phyloP scores from a whole-genome alignment of 805 yeast genomes.

The Lachancea quebecensis region DNA sequence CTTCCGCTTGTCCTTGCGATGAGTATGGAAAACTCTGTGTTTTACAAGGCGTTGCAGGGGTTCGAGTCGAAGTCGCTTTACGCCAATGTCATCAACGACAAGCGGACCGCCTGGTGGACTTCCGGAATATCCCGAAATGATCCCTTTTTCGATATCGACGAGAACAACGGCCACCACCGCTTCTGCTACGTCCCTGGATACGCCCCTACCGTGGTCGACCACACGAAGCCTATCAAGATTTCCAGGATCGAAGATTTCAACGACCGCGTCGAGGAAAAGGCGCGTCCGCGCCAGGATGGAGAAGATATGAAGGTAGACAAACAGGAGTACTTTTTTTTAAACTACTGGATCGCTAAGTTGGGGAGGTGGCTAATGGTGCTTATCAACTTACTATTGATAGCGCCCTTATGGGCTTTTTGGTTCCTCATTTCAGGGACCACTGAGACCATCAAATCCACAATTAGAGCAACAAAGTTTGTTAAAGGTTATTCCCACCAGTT shows the following conservation, averaged over 20 bases:
- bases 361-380: constrained; percentile 43
- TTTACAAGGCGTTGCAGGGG: constrained; percentile 45
- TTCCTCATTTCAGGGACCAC: constrained; percentile 39
- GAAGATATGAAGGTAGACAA: constrained; percentile 5
- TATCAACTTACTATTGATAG: constrained; percentile 40
- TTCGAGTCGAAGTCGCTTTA: constrained; percentile 55
- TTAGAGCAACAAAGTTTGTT: constrained; percentile 30
- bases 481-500: constrained; percentile 25
- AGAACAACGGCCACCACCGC: constrained; percentile 39
- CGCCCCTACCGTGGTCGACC: constrained; percentile 51
- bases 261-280: constrained; percentile 1
- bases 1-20: constrained; percentile 57
- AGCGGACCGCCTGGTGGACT: constrained; percentile 78
- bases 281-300: neutral
- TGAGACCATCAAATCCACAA: constrained; percentile 37
- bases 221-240: constrained; percentile 36
- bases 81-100: constrained; percentile 74
- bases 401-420: constrained; percentile 62
- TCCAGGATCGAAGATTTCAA: constrained; percentile 13
- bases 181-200: constrained; percentile 45
- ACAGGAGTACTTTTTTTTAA: constrained; percentile 15
- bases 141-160: constrained; percentile 44
- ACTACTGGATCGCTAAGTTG: constrained; percentile 35
- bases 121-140: constrained; percentile 59
- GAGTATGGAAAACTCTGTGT: constrained; percentile 57